Percentiles rank a stretch among this genome's conserved stretches.
Evolutionary conservation across 352 stramenopile species (phyloP).

Genomic region (Pythium rishiriense): DNA sequence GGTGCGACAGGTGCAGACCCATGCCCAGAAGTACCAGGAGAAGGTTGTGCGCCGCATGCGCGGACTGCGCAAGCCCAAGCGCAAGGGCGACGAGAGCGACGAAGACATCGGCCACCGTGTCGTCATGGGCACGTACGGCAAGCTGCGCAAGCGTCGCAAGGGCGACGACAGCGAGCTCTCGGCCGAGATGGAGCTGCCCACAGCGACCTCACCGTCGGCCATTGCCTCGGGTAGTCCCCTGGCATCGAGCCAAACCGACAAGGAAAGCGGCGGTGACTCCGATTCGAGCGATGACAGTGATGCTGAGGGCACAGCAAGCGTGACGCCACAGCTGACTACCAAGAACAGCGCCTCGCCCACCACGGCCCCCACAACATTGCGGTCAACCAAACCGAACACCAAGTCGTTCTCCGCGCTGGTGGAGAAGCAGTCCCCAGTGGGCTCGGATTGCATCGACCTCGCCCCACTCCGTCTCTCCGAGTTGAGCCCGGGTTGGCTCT

Average conservation of each 20-base stretch:
- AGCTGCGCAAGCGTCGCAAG: constrained; percentile 26
- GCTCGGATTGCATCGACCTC: constrained; percentile 11
- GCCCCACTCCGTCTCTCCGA: constrained; percentile 12
- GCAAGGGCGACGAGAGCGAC: constrained; percentile 65
- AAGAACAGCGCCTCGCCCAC: constrained; percentile 13
- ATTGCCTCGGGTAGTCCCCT: not conserved
- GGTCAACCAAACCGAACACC: not conserved
- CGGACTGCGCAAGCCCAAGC: constrained; percentile 70
- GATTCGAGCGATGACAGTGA: constrained; percentile 17
- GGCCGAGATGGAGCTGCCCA: not conserved
- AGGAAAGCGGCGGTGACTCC: constrained; percentile 3
- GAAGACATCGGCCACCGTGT: constrained; percentile 36
- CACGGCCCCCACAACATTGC: not conserved
- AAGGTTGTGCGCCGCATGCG: constrained; percentile 67
- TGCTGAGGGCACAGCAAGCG: constrained; percentile 2
- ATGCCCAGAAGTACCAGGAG: constrained; percentile 82
- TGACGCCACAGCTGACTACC: not conserved
- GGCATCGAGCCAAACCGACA: constrained; percentile 11
- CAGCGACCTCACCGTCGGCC: not conserved
- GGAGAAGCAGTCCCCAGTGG: not conserved
- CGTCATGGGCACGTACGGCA: constrained; percentile 26
- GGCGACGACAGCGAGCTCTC: constrained; percentile 1
- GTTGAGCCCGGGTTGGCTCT: constrained; percentile 22
- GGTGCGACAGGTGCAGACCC: constrained; percentile 69
- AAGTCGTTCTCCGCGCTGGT: constrained; percentile 19